Evolutionary conservation across 176 grass and related monocot species (phyloP).

Genomic region (Tillandsia fasciculata): DNA sequence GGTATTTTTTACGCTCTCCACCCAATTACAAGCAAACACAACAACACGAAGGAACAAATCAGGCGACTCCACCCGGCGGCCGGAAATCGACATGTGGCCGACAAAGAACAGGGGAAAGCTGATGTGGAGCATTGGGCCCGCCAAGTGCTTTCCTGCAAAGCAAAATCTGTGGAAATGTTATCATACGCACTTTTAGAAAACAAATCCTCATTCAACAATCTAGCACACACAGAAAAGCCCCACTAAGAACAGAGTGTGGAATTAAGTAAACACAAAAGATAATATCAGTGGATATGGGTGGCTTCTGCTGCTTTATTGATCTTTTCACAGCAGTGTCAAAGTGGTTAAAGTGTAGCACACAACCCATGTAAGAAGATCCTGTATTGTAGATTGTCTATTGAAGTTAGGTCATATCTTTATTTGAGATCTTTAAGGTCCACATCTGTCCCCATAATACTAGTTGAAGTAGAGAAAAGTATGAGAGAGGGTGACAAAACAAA

Average conservation of each 20-base stretch:
- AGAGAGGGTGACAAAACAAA: background rate
- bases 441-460: background rate
- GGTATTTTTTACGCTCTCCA: background rate
- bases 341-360: constrained; percentile 4
- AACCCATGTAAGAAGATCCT: background rate
- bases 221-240: no score
- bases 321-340: background rate
- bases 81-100: background rate
- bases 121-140: background rate
- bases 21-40: background rate
- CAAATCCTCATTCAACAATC: background rate
- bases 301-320: background rate
- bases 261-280: no score
- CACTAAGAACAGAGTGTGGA: no score
- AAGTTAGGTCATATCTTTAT: constrained; percentile 1
- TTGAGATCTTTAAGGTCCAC: background rate
- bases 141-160: constrained; percentile 1
- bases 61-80: background rate
- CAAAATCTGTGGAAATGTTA: background rate
- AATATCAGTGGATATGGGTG: background rate
- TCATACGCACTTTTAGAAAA: background rate
- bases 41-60: background rate
- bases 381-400: background rate
- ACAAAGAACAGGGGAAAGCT: background rate
- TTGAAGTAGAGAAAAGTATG: background rate